Evolutionary conservation across 2,329 filamentous ascomycete genomes (phyloP).

Genomic region (Reticulascus tulasneorum): DNA sequence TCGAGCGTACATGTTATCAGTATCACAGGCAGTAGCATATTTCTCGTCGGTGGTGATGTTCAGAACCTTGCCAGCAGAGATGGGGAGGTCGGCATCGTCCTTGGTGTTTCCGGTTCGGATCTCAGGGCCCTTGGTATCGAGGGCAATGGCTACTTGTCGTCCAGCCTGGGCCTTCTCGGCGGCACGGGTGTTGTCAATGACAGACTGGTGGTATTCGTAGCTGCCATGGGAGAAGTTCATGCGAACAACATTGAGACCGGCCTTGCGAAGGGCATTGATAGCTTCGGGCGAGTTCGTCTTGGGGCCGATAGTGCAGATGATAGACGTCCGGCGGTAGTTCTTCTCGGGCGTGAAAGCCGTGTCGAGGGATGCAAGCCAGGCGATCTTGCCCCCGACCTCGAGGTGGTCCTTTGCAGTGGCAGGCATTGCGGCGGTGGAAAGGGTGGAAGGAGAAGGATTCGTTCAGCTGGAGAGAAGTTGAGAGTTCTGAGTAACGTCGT

Average conservation of each 20-base stretch:
- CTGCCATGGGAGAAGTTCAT: slow-evolving; percentile 99
- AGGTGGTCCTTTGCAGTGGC: slow-evolving; percentile 81
- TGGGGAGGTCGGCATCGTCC: slow-evolving; percentile 85
- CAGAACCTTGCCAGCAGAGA: slow-evolving; percentile 76
- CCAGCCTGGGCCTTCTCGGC: slow-evolving; percentile 75
- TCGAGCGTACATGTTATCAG: slow-evolving; percentile 80
- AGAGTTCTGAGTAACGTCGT: not conserved
- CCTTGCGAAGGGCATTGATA: slow-evolving; percentile 88
- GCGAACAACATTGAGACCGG: slow-evolving; percentile 95
- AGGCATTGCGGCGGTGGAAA: slow-evolving; percentile 45
- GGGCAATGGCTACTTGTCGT: slow-evolving; percentile 90
- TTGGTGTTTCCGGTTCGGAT: slow-evolving; percentile 65
- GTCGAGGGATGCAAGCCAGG: slow-evolving; percentile 70
- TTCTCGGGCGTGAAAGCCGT: slow-evolving; percentile 82
- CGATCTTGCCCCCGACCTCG: slow-evolving; percentile 66
- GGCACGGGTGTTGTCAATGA: slow-evolving; percentile 91
- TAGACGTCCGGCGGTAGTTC: slow-evolving; percentile 94
- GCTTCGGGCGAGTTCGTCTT: slow-evolving; percentile 98
- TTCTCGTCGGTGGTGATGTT: slow-evolving; percentile 97
- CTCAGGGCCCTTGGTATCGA: slow-evolving; percentile 66
- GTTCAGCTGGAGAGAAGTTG: not conserved
- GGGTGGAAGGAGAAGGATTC: not conserved
- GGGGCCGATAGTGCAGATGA: slow-evolving; percentile 98
- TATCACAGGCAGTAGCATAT: slow-evolving; percentile 79
- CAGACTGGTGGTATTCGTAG: slow-evolving; percentile 97